phyloP scores from a whole-genome alignment of 805 yeast species.

The Barnettozyma siamensis region DNA sequence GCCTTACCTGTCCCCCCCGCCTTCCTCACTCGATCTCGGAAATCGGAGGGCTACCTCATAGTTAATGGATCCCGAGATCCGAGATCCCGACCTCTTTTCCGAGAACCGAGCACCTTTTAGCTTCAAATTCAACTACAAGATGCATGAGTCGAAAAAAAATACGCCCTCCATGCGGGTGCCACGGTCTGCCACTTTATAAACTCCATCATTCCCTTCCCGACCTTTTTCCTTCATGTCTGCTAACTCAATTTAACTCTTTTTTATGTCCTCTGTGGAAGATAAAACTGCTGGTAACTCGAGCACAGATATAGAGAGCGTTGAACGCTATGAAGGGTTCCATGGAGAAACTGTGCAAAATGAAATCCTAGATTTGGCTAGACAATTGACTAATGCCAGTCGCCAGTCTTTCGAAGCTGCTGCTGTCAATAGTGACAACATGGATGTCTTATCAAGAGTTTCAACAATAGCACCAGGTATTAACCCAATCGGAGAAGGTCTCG shows the following conservation, averaged over 20 bases:
- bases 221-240: neutral
- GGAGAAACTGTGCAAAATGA: conserved; percentile 20
- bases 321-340: conserved; percentile 4
- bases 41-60: too few species aligned
- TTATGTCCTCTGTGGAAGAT: conserved; percentile 6
- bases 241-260: too few species aligned
- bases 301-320: conserved; percentile 1
- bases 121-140: too few species aligned
- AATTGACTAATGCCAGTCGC: conserved; percentile 24
- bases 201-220: too few species aligned
- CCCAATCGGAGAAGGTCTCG: conserved; percentile 30
- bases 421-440: conserved; percentile 2
- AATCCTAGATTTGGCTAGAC: conserved; percentile 35
- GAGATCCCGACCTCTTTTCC: too few species aligned
- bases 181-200: too few species aligned
- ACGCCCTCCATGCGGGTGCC: too few species aligned
- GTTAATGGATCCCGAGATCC: too few species aligned
- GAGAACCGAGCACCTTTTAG: too few species aligned
- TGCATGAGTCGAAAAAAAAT: too few species aligned
- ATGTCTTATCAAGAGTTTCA: conserved; percentile 16
- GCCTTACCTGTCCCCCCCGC: too few species aligned
- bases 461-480: conserved; percentile 33
- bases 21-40: too few species aligned
- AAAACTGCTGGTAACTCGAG: conserved; percentile 1
- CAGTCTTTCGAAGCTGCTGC: neutral